Base-by-base conservation (phyloP, 1,284 basidiomycete genomes). In the Malassezia japonica region DNA sequence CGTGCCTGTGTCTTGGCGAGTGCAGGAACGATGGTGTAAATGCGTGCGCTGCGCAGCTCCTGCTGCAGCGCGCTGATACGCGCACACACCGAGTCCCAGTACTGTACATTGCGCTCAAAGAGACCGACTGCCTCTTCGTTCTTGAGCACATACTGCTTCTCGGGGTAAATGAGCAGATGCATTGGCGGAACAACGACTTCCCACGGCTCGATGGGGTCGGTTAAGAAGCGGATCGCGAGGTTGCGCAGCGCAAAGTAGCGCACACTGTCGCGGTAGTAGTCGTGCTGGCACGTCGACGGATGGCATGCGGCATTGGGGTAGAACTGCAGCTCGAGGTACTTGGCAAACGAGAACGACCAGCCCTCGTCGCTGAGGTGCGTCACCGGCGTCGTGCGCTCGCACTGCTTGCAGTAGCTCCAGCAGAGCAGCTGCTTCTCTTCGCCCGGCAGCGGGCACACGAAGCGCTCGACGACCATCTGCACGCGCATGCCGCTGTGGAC, bases 161-260 rank as follows among this genome's bases (percentile, higher is more conserved):
- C 88, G 12, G 87, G 84, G 21, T 83, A 81, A 38, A 90, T 82
- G 47, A 85, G 82, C 49, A 95, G 83, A 29, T 81, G 82, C 71
- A 86, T 83, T 2, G 87, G 84, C n/a, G 94, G 94, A 58, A 90
- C 85, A 10, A 87, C 79, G 25, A 95, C 79, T 70, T 98, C 91
- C 50, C 60, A 66, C 62, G 87, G 85, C 23, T 80, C 77, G 52
- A 96, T 81, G 1, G 82, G 79, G 64, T 95, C 88, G 12, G 88
- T 80, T 67, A 91, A 86, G 68, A 98, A 90, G 13, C 87, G 84
- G 25, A 98, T 82, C 3, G 88, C 89, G 50, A 79, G 70, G 55
- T 78, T 76, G 33, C 75, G 74, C 48, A 79, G 81, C 15, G 87
- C 85, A 74, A 96, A 95, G 74, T 88, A 96, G 35, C 94, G 83